Evolutionary conservation across 129 eudicot species (phyloP), one percentile per base, ranked within the genome.

Genomic region (Glebionis coronaria): DNA sequence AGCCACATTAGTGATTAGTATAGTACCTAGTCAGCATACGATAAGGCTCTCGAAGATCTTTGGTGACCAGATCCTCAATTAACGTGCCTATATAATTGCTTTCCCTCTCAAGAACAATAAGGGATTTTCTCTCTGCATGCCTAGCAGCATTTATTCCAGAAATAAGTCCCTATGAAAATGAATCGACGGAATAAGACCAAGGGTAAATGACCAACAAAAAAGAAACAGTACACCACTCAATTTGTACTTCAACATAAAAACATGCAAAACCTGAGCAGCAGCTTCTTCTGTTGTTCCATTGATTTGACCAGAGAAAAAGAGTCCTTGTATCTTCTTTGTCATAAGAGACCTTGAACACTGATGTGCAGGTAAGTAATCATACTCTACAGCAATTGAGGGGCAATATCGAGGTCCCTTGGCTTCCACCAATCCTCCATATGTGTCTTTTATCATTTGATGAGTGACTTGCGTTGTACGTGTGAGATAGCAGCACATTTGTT

Each of bases 211-310:
- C 44, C 61, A 44, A 62, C 15, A 29, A 40, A n/a, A 42, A 25
- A 75, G 11, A 51, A 23, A 42, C 29, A 72, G 29, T 58, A 62
- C 60, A 56, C 45, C 42, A 61, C 21, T 15, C 27, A 35, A 56
- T 12, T 21, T 25, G 40, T 27, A 44, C 25, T 38, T 15, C n/a
- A 49, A 27, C 21, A 19, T 7, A 18, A 61, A 20, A 60, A 14
- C 35, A 46, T 61, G 14, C 72, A 46, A 53, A 35, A 93, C 98
- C 98, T 93, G 98, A 11, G 98, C 91, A 70, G 98, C 96, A 76
- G 98, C 98, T 88, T 93, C 98, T 79, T 93, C 98, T 50, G 98
- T 93, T 69, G 98, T 93, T 60, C 96, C 97, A 75, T 93, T 93
- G 62, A 93, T 86, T 69, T 93, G 98, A 65, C 98, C 98, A 4